These are phyloP conservation scores for Serendipita sp. DNA, from an alignment of 768 basidiomycete genomes.

Conservation along the genomic window DNA sequence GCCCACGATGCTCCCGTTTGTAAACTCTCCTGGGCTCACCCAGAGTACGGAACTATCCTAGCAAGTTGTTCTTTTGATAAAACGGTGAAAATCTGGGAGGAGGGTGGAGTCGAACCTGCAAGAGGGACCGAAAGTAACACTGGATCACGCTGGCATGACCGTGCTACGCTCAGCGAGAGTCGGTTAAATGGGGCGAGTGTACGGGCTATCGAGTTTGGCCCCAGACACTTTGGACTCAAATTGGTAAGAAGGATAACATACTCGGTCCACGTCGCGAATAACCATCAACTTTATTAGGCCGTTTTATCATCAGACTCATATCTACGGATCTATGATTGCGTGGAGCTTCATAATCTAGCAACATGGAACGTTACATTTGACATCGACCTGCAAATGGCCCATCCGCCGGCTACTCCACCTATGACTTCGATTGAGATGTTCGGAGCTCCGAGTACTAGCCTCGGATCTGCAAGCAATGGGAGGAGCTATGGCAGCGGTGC, in stretches of 20 bases:
- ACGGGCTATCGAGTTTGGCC: slow-evolving; percentile 73
- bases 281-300: slow-evolving; percentile 34
- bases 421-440: slow-evolving; percentile 41
- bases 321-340: slow-evolving; percentile 79
- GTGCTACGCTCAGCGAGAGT: slow-evolving; percentile 53
- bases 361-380: slow-evolving; percentile 66
- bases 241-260: slow-evolving; percentile 39
- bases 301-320: slow-evolving; percentile 77
- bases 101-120: slow-evolving; percentile 16
- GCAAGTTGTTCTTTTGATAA: slow-evolving; percentile 84
- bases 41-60: slow-evolving; percentile 77
- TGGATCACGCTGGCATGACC: slow-evolving; percentile 50
- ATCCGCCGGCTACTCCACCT: neutral
- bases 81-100: slow-evolving; percentile 84
- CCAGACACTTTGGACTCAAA: slow-evolving; percentile 76
- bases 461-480: slow-evolving; percentile 46
- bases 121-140: slow-evolving; percentile 14
- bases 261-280: neutral
- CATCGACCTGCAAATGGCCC: slow-evolving; percentile 30
- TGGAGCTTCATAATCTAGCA: slow-evolving; percentile 47
- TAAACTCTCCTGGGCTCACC: slow-evolving; percentile 78
- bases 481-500: slow-evolving; percentile 34
- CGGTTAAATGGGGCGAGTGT: slow-evolving; percentile 61
- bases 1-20: slow-evolving; percentile 91
- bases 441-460: slow-evolving; percentile 32